These are phyloP conservation scores for Ogataea polymorpha DNA, from an alignment of 805 yeast species.

Conservation along the genomic window DNA sequence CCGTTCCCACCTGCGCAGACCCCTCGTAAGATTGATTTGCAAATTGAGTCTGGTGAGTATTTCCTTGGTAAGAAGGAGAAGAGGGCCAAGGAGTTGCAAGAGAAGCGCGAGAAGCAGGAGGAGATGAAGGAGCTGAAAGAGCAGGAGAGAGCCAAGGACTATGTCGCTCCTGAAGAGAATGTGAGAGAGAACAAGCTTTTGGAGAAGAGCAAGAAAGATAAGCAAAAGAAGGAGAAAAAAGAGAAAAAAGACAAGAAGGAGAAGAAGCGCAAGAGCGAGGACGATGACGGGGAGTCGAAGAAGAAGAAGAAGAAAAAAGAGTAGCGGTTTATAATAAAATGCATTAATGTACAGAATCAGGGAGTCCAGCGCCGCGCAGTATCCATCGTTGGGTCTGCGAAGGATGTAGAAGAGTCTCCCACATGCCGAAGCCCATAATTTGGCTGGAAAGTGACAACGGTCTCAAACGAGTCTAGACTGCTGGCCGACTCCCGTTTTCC, in stretches of 20 bases:
- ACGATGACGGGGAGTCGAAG: slow-evolving; percentile 14
- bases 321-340: neutral
- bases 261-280: slow-evolving; percentile 29
- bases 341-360: slow-evolving; percentile 4
- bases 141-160: slow-evolving; percentile 71
- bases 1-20: slow-evolving; percentile 98
- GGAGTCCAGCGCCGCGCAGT: slow-evolving; percentile 20
- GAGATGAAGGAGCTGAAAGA: slow-evolving; percentile 64
- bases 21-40: slow-evolving; percentile 95
- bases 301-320: slow-evolving; percentile 16
- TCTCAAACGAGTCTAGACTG: slow-evolving; percentile 7
- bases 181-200: slow-evolving; percentile 35
- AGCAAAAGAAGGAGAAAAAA: slow-evolving; percentile 29
- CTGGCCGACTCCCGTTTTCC: neutral
- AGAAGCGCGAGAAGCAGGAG: slow-evolving; percentile 75
- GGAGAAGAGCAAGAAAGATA: slow-evolving; percentile 30
- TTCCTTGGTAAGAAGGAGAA: slow-evolving; percentile 87
- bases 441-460: slow-evolving; percentile 4
- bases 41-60: slow-evolving; percentile 97
- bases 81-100: slow-evolving; percentile 64
- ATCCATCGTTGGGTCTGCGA: slow-evolving; percentile 15
- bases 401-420: slow-evolving; percentile 8
- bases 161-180: slow-evolving; percentile 79
- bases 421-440: slow-evolving; percentile 1
- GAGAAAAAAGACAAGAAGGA: slow-evolving; percentile 27